Percentiles rank a stretch among this genome's conserved stretches.
Conservation (phyloP, 495 filamentous ascomycete species). For the Stereocaulon alpinum region DNA sequence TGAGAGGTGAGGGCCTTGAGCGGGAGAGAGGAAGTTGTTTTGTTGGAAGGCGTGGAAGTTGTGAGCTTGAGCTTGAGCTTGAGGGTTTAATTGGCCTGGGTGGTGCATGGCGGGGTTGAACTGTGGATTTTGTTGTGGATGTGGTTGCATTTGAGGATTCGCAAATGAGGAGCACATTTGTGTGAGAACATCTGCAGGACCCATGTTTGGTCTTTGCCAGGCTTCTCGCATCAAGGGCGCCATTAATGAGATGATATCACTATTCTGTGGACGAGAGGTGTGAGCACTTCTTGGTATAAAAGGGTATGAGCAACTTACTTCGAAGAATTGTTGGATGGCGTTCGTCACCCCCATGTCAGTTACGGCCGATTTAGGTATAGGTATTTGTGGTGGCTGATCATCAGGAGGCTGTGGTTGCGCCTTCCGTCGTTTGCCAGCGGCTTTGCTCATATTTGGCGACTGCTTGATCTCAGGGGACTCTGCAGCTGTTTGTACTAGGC, state of each 20-base stretch:
- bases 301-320: constrained; percentile 36
- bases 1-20: constrained; percentile 37
- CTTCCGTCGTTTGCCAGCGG: constrained; percentile 43
- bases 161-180: constrained; percentile 42
- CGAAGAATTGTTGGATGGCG: constrained; percentile 55
- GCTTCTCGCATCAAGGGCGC: constrained; percentile 52
- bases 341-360: constrained; percentile 49
- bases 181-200: constrained; percentile 51
- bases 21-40: constrained; percentile 44
- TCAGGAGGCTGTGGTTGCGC: constrained; percentile 22
- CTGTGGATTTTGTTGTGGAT: constrained; percentile 28
- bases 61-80: constrained; percentile 19
- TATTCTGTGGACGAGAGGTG: constrained; percentile 37
- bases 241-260: constrained; percentile 69
- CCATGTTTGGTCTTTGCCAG: constrained; percentile 42
- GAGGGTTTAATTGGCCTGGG: constrained; percentile 9
- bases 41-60: constrained; percentile 28
- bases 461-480: constrained; percentile 53
- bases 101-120: constrained; percentile 15
- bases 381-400: constrained; percentile 33
- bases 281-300: constrained; percentile 12
- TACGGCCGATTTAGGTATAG: constrained; percentile 53
- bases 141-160: constrained; percentile 17
- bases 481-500: constrained; percentile 30
- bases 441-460: constrained; percentile 60